A percentile compares a stretch with the other conserved stretches of the same genome.
These are phyloP conservation scores for Gyromitra esculenta DNA, from an alignment of 2,329 filamentous ascomycete genomes.

Conservation along the genomic window DNA sequence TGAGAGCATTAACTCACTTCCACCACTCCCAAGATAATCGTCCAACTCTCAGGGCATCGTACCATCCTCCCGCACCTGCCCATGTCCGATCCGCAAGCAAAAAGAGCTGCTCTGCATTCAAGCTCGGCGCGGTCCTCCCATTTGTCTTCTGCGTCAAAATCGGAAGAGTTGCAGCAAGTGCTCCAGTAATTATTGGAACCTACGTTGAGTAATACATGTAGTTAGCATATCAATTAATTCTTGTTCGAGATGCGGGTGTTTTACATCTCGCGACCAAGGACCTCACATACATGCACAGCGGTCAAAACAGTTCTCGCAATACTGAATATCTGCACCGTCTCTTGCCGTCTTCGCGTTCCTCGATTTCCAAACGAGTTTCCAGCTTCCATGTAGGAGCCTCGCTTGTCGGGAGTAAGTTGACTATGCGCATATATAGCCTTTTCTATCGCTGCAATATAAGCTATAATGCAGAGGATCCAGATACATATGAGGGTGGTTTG, in stretches of 20 bases:
- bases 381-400: neutral
- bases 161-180: constrained; percentile 42
- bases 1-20: constrained; percentile 35
- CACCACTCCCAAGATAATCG: constrained; percentile 50
- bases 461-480: constrained; percentile 47
- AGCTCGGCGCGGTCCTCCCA: constrained; percentile 34
- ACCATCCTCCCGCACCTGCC: constrained; percentile 49
- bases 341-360: constrained; percentile 43
- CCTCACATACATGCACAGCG: constrained; percentile 37
- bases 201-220: neutral
- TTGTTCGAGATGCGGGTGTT: neutral
- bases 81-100: constrained; percentile 49
- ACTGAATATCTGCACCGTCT: constrained; percentile 46
- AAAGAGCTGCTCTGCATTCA: constrained; percentile 45
- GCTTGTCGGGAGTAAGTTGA: neutral
- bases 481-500: constrained; percentile 38
- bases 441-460: constrained; percentile 44
- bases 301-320: constrained; percentile 48
- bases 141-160: constrained; percentile 44
- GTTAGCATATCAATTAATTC: neutral
- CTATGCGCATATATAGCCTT: constrained; percentile 41
- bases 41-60: constrained; percentile 45
- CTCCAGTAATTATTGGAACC: constrained; percentile 49
- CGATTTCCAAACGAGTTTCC: constrained; percentile 34
- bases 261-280: constrained; percentile 9